Percentiles rank a stretch among this genome's conserved stretches.
phyloP scores from a whole-genome alignment of 1,139 yeast species.

The Saccharomyces hybrid region DNA sequence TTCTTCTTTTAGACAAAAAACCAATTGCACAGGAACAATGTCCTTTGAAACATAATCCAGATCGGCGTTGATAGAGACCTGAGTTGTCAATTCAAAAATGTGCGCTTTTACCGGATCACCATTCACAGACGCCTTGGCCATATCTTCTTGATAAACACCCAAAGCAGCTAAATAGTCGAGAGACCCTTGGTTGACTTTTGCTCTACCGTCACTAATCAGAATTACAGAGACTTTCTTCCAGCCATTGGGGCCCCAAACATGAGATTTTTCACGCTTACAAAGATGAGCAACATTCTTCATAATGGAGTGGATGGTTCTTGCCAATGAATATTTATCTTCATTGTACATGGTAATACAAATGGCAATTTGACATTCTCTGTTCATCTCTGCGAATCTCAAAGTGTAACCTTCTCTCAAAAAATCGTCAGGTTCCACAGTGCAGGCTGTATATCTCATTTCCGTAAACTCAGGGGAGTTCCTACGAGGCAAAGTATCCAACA shows the following conservation, averaged over 20 bases:
- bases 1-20: slow-evolving; percentile 82
- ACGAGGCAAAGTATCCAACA: slow-evolving; percentile 68
- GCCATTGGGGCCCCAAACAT: slow-evolving; percentile 90
- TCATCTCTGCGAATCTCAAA: slow-evolving; percentile 72
- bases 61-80: slow-evolving; percentile 76
- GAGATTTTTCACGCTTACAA: slow-evolving; percentile 68
- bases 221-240: slow-evolving; percentile 94
- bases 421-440: slow-evolving; percentile 83
- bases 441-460: slow-evolving; percentile 91
- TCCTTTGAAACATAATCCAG: slow-evolving; percentile 77
- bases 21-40: slow-evolving; percentile 84
- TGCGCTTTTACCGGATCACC: slow-evolving; percentile 88
- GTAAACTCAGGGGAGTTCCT: slow-evolving; percentile 88
- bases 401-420: slow-evolving; percentile 77
- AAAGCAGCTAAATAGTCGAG: slow-evolving; percentile 82
- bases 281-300: slow-evolving; percentile 87
- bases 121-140: slow-evolving; percentile 89
- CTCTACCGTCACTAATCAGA: slow-evolving; percentile 89
- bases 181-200: slow-evolving; percentile 74
- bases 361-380: slow-evolving; percentile 83
- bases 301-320: slow-evolving; percentile 89
- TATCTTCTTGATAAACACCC: slow-evolving; percentile 94
- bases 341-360: slow-evolving; percentile 94
- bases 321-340: slow-evolving; percentile 80
- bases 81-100: slow-evolving; percentile 89